Evolutionary conservation across 257 asterid species (phyloP), one percentile per base, ranked within the genome.

Genomic region (Buddleja alternifolia): DNA sequence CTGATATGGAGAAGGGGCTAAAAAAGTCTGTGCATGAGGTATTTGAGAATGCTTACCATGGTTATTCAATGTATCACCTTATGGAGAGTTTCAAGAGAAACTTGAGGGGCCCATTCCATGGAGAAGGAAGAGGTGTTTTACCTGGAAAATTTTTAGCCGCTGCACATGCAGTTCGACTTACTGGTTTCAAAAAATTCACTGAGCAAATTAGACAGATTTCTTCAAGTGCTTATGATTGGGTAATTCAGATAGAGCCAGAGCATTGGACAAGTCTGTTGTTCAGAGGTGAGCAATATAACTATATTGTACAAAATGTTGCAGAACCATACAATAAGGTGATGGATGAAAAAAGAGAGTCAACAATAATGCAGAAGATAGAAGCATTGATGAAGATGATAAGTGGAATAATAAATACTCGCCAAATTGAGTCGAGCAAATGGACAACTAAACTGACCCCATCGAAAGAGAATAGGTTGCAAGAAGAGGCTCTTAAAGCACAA

Each of bases 11-110:
- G 32, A 92, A 92, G 77, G 88, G 82, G 40, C 76, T 92, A 21
- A 62, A 80, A 64, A 78, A 73, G 60, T 25, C 68, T 21, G 78
- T 87, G 67, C 77, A 48, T 29, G 91, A 84, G 72, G 80, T 86
- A 57, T 92, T 87, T 78, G 93, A 79, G 71, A 75, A 83, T 73
- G 79, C 91, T 67, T 58, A 67, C 80, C 79, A 82, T 77, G 98
- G 97, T 70, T 90, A 86, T 75, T 92, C 98, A 46, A 80, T 90
- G 71, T 83, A 72, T 79, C 96, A 92, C 76, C 95, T 92, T n/a
- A 7, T 86, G 73, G 92, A 84, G 75, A 90, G 90, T 78, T 90
- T 92, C 78, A 88, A 85, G 83, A 81, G 85, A 73, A 84, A 77
- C 81, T 67, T 86, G 84, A 86, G 70, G 77, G 97, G 97, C 40